phyloP scores from a whole-genome alignment of 495 filamentous ascomycete species.

The Hyaloscypha bicolor region DNA sequence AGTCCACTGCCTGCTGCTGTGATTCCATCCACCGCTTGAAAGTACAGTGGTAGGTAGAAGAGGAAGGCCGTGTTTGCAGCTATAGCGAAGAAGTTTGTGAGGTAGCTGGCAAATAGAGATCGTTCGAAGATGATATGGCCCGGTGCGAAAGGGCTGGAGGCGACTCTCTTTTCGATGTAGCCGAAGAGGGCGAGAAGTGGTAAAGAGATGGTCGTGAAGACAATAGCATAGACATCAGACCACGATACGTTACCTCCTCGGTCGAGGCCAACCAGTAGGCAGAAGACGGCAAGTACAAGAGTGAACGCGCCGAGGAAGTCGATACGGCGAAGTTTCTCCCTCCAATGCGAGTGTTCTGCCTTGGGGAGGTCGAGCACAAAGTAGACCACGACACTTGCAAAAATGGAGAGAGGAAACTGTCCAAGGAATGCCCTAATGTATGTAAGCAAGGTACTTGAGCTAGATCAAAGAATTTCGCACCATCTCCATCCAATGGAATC shows the following conservation, averaged over 20 bases:
- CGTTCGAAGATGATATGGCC: constrained; percentile 76
- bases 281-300: constrained; percentile 71
- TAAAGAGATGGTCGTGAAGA: constrained; percentile 57
- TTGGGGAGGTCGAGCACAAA: constrained; percentile 63
- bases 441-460: constrained; percentile 7
- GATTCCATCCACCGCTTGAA: constrained; percentile 71
- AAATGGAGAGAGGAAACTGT: constrained; percentile 69
- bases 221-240: constrained; percentile 59
- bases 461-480: constrained; percentile 29
- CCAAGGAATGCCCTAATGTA: constrained; percentile 64
- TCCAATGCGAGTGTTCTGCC: constrained; percentile 47
- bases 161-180: constrained; percentile 70
- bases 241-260: constrained; percentile 76
- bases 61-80: constrained; percentile 63
- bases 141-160: constrained; percentile 77
- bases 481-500: constrained; percentile 85
- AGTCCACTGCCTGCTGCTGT: constrained; percentile 67
- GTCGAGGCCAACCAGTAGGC: constrained; percentile 75
- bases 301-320: constrained; percentile 78
- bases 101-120: constrained; percentile 66
- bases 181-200: constrained; percentile 69
- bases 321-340: constrained; percentile 62
- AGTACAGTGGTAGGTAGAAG: constrained; percentile 82
- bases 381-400: constrained; percentile 67
- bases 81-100: constrained; percentile 78